phyloP scores from a whole-genome alignment of 306 rosid genomes.

The Prunus mongolica region DNA sequence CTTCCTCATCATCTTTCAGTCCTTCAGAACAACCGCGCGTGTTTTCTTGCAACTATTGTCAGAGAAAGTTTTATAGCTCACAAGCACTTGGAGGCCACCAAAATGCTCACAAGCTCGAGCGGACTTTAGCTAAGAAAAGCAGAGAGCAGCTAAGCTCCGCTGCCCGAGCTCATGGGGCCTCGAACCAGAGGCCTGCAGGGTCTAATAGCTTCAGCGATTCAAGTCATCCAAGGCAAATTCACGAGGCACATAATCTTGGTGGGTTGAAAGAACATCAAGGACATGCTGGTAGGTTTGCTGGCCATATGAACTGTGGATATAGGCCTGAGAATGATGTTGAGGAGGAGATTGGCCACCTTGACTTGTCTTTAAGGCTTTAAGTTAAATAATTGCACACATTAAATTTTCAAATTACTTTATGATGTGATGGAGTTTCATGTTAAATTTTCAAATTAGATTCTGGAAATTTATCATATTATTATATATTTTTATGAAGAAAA shows the following conservation, averaged over 20 bases:
- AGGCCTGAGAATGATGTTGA: slow-evolving; percentile 33
- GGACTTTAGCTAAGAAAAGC: slow-evolving; percentile 87
- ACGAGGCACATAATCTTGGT: neutral
- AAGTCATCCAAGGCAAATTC: slow-evolving; percentile 5
- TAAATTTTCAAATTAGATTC: neutral
- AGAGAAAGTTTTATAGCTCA: slow-evolving; percentile 77
- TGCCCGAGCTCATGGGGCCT: slow-evolving; percentile 19
- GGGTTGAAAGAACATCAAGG: slow-evolving; percentile 9
- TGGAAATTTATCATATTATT: neutral
- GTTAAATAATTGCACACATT: neutral
- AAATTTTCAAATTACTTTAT: neutral
- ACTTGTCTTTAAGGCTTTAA: slow-evolving; percentile 81
- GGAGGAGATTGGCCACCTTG: slow-evolving; percentile 71
- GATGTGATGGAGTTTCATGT: neutral
- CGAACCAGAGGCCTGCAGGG: neutral
- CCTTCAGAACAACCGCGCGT: slow-evolving; percentile 37
- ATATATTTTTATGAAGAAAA: neutral
- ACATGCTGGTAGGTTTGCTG: slow-evolving; percentile 24
- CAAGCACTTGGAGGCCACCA: slow-evolving; percentile 95
- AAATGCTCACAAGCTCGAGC: slow-evolving; percentile 86
- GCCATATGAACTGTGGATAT: slow-evolving; percentile 18
- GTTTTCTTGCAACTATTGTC: slow-evolving; percentile 89
- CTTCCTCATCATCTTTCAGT: slow-evolving; percentile 30
- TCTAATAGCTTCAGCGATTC: neutral
- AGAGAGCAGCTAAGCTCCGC: slow-evolving; percentile 48